A percentile compares a stretch with the other conserved stretches of the same genome.
Evolutionary conservation across 106 monocot species (phyloP).

Genomic region (Allium fistulosum): DNA sequence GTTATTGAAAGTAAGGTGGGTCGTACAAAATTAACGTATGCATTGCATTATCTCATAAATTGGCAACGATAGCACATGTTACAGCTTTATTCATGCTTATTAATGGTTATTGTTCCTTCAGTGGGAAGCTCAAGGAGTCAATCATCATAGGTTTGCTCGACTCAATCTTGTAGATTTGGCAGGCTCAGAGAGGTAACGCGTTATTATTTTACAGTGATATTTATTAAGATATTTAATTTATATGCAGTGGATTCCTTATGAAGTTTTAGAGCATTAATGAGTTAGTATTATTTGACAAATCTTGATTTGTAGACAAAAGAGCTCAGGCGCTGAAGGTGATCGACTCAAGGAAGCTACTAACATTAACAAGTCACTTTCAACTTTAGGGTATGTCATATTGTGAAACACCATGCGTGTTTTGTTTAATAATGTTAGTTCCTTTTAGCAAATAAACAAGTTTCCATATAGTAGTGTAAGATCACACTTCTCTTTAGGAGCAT

Average conservation of each 20-base stretch:
- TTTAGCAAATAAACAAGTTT: neutral
- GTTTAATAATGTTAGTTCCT: neutral
- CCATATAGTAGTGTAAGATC: no score
- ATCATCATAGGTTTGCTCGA: conserved; percentile 82
- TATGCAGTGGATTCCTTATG: no score
- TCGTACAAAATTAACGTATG: neutral
- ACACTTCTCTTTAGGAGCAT: no score
- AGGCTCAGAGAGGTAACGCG: conserved; percentile 79
- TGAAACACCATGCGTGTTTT: no score
- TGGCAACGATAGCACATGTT: no score
- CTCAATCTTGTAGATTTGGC: conserved; percentile 96
- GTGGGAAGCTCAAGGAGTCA: conserved; percentile 95
- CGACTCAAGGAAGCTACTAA: conserved; percentile 96
- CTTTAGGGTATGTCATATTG: conserved; percentile 59
- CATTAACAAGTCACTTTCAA: conserved; percentile 97
- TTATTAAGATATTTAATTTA: no score
- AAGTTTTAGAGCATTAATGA: no score
- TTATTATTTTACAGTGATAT: neutral
- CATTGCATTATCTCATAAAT: no score
- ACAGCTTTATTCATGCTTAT: neutral
- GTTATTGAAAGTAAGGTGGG: conserved; percentile 91
- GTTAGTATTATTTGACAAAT: neutral
- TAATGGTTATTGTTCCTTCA: conserved; percentile 13
- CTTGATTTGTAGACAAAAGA: conserved; percentile 72
- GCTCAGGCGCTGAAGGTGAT: conserved; percentile 97